Evolutionary conservation across 2,329 filamentous ascomycete genomes (phyloP).

Genomic region (Chaetomiaceae sp.): DNA sequence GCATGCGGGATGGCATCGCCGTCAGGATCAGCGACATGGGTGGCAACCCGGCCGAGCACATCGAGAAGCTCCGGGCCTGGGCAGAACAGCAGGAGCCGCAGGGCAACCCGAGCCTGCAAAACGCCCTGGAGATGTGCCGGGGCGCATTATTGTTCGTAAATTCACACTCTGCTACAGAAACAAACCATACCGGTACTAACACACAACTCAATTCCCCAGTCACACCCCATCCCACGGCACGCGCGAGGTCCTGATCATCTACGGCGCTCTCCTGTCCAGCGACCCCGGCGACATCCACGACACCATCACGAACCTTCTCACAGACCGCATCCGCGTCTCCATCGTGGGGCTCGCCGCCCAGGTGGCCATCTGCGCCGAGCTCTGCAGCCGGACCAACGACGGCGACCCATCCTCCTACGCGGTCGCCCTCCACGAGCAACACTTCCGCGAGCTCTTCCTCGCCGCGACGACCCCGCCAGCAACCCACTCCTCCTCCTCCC

Average conservation of each 20-base stretch:
- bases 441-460: constrained; percentile 86
- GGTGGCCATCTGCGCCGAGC: constrained; percentile 84
- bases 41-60: constrained; percentile 85
- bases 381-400: constrained; percentile 81
- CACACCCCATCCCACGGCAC: constrained; percentile 92
- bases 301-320: constrained; percentile 73
- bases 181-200: too few species aligned
- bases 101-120: constrained; percentile 79
- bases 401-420: constrained; percentile 73
- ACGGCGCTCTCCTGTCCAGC: constrained; percentile 82
- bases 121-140: constrained; percentile 91
- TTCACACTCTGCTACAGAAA: not conserved
- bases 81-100: constrained; percentile 61
- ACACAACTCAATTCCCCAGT: constrained; percentile 36
- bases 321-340: constrained; percentile 79
- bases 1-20: constrained; percentile 88
- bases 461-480: constrained; percentile 84
- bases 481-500: constrained; percentile 51
- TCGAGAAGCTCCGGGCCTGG: constrained; percentile 67
- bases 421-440: constrained; percentile 79
- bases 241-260: constrained; percentile 84
- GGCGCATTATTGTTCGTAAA: constrained; percentile 72
- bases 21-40: constrained; percentile 82
- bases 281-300: constrained; percentile 95
- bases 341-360: constrained; percentile 89